phyloP scores from a whole-genome alignment of 2,329 filamentous ascomycete species.

The Colletotrichum graminicola region DNA sequence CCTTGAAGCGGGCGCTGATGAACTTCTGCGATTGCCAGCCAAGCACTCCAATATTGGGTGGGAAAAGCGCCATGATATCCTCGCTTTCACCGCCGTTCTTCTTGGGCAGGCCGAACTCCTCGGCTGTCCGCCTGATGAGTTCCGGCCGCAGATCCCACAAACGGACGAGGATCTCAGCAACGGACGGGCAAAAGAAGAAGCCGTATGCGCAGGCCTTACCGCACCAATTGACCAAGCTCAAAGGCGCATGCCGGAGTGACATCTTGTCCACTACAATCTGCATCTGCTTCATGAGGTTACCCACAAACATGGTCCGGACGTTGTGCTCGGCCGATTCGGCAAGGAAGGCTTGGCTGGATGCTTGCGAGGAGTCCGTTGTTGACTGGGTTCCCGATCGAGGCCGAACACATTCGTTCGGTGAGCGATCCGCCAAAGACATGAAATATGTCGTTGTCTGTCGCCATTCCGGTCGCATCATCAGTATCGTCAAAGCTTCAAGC shows the following conservation, averaged over 20 bases:
- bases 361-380: slow-evolving; percentile 69
- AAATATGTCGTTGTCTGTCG: slow-evolving; percentile 77
- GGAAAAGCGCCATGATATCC: slow-evolving; percentile 77
- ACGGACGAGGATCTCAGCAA: slow-evolving; percentile 85
- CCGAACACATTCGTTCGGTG: slow-evolving; percentile 59
- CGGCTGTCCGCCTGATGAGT: slow-evolving; percentile 77
- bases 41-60: slow-evolving; percentile 70
- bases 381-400: slow-evolving; percentile 63
- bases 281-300: slow-evolving; percentile 87
- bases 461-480: slow-evolving; percentile 94
- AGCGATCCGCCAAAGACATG: slow-evolving; percentile 70
- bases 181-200: slow-evolving; percentile 90
- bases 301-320: slow-evolving; percentile 85
- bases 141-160: slow-evolving; percentile 81
- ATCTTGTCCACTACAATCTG: slow-evolving; percentile 89
- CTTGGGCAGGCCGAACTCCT: slow-evolving; percentile 75
- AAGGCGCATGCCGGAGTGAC: slow-evolving; percentile 77
- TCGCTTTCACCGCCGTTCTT: slow-evolving; percentile 69
- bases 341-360: slow-evolving; percentile 72
- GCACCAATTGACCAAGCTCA: slow-evolving; percentile 83
- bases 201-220: slow-evolving; percentile 93
- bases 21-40: slow-evolving; percentile 66
- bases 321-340: slow-evolving; percentile 85
- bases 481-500: slow-evolving; percentile 80
- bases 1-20: slow-evolving; percentile 70